Evolutionary conservation across 192 early-diverging fungal species (phyloP).

Genomic region (Coemansia sp.): DNA sequence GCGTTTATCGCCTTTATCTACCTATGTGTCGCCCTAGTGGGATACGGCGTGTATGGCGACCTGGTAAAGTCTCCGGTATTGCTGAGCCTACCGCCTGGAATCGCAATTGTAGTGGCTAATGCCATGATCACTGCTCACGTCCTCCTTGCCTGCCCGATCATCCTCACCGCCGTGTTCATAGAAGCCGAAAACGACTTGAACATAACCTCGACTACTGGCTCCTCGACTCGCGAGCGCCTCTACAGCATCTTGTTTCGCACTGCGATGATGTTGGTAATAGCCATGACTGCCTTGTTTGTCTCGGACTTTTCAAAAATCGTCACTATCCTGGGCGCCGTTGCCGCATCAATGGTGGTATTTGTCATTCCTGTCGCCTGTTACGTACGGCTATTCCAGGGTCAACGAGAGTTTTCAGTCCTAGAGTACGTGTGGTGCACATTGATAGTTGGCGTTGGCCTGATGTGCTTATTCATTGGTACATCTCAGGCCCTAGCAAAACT

Average conservation of each 20-base stretch:
- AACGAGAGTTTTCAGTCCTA: slow-evolving; percentile 21
- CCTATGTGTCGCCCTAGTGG: slow-evolving; percentile 69
- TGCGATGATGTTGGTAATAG: slow-evolving; percentile 59
- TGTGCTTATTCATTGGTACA: slow-evolving; percentile 51
- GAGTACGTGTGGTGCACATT: slow-evolving; percentile 53
- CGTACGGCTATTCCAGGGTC: slow-evolving; percentile 59
- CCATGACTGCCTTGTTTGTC: slow-evolving; percentile 66
- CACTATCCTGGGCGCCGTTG: slow-evolving; percentile 81
- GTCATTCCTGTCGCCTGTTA: slow-evolving; percentile 82
- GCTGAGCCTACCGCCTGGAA: slow-evolving; percentile 65
- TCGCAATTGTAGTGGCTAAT: slow-evolving; percentile 64
- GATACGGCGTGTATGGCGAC: slow-evolving; percentile 80
- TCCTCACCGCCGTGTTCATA: slow-evolving; percentile 74
- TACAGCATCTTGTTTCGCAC: slow-evolving; percentile 63
- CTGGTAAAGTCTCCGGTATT: slow-evolving; percentile 69
- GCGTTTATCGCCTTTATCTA: slow-evolving; percentile 74
- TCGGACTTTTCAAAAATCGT: slow-evolving; percentile 83
- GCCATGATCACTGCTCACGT: slow-evolving; percentile 82
- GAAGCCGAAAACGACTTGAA: slow-evolving; percentile 72
- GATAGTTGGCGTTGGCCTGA: slow-evolving; percentile 36
- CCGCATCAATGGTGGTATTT: slow-evolving; percentile 80
- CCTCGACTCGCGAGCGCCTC: slow-evolving; percentile 47
- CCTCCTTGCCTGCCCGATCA: slow-evolving; percentile 80
- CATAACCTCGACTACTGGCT: slow-evolving; percentile 53
- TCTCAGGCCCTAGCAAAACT: slow-evolving; percentile 40